Evolutionary conservation across 2,329 filamentous ascomycete genomes (phyloP).

Genomic region (Fusarium siculi): DNA sequence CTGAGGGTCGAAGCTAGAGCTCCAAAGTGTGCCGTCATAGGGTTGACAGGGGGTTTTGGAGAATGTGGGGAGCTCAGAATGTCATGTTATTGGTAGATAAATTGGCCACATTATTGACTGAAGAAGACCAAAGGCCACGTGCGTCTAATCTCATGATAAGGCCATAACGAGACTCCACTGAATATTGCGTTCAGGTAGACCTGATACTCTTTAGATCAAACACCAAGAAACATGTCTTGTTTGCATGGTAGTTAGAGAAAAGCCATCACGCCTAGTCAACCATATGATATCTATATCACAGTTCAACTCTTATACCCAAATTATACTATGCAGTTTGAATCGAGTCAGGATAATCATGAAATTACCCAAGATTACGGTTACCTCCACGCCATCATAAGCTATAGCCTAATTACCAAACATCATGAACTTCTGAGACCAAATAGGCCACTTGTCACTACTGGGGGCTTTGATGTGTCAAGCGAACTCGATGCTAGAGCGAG

Average conservation of each 20-base stretch:
- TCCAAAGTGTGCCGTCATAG: conserved; percentile 35
- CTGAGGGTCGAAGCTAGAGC: conserved; percentile 22
- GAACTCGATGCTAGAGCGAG: conserved; percentile 22
- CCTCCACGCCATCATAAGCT: not conserved
- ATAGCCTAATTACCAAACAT: conserved; percentile 20
- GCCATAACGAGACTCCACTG: not conserved
- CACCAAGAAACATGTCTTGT: not conserved
- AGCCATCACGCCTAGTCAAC: not conserved
- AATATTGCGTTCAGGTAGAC: not conserved
- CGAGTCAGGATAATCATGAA: conserved; percentile 18
- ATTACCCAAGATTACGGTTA: not conserved
- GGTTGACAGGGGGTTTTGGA: conserved; percentile 31
- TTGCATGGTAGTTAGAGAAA: not conserved
- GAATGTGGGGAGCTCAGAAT: conserved; percentile 32
- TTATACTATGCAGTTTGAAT: not conserved
- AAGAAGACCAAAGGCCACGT: conserved; percentile 8
- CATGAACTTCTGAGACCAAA: conserved; percentile 33
- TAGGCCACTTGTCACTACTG: conserved; percentile 34
- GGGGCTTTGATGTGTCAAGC: conserved; percentile 31
- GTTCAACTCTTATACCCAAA: not conserved
- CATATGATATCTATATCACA: not conserved
- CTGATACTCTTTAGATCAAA: not conserved
- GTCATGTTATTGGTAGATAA: conserved; percentile 13
- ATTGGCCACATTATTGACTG: not conserved
- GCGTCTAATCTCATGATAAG: not conserved